phyloP scores from a whole-genome alignment of 192 early-diverging fungal genomes.

The Chytriomyces sp. region DNA sequence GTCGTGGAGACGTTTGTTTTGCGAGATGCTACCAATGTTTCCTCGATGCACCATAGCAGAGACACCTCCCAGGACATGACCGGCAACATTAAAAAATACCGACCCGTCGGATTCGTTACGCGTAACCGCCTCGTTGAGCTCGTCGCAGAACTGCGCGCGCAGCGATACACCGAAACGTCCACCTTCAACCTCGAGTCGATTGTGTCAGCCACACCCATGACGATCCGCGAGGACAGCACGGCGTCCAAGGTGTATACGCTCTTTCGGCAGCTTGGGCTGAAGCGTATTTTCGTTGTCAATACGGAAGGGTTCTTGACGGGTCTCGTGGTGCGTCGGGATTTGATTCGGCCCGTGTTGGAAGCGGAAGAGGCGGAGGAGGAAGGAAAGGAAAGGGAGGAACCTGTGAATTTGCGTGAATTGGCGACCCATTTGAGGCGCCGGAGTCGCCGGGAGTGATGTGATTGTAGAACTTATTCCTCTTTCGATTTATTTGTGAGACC shows the following conservation, averaged over 20 bases:
- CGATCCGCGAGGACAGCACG: slow-evolving; percentile 34
- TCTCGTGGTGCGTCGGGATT: slow-evolving; percentile 35
- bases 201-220: not conserved
- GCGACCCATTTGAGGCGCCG: no score
- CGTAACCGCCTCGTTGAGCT: not conserved
- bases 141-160: not conserved
- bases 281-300: slow-evolving; percentile 42
- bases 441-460: no score
- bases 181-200: slow-evolving; percentile 9
- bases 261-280: slow-evolving; percentile 38
- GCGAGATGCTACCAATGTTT: not conserved
- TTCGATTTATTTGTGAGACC: no score
- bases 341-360: slow-evolving; percentile 26
- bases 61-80: not conserved
- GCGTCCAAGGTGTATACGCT: slow-evolving; percentile 41
- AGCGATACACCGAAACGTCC: not conserved
- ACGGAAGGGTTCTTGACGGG: slow-evolving; percentile 38
- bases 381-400: no score
- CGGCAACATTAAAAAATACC: slow-evolving; percentile 1
- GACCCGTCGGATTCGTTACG: slow-evolving; percentile 12
- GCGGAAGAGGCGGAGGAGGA: slow-evolving; percentile 7
- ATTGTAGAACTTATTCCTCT: no score
- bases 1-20: slow-evolving; percentile 18
- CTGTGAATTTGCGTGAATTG: no score
- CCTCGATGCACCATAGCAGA: not conserved